These are phyloP conservation scores for Sanghuangporus sanghuang DNA, from an alignment of 1,284 basidiomycete species.

Conservation along the genomic window DNA sequence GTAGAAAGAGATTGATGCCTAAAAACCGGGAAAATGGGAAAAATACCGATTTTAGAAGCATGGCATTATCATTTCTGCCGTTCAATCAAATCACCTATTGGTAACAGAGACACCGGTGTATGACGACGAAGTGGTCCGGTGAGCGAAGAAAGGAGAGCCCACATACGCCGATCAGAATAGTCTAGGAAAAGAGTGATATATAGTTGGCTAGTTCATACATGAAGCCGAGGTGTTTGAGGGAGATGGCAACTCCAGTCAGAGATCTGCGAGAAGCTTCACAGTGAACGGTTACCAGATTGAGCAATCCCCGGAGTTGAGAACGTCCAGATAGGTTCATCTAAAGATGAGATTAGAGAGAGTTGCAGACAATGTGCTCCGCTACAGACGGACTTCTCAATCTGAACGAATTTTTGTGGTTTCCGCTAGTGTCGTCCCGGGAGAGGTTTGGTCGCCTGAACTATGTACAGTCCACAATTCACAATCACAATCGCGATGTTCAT, in stretches of 20 bases:
- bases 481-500: not conserved
- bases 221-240: constrained; percentile 1
- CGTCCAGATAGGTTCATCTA: not conserved
- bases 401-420: not conserved
- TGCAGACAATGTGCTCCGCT: not conserved
- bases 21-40: not conserved
- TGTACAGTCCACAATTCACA: not conserved
- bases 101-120: not conserved
- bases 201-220: not conserved
- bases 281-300: not conserved
- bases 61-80: not conserved
- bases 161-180: not conserved
- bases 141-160: not conserved
- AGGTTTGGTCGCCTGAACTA: not conserved
- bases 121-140: not conserved
- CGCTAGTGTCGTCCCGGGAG: not conserved
- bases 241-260: not conserved
- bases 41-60: not conserved
- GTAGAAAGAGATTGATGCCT: not conserved
- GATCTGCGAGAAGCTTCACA: not conserved
- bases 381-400: not conserved
- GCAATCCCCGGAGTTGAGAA: not conserved
- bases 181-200: not conserved
- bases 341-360: not conserved
- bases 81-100: not conserved